Evolutionary conservation across 1,284 basidiomycete species (phyloP).

Genomic region (Mycosarcoma mackinlayi): DNA sequence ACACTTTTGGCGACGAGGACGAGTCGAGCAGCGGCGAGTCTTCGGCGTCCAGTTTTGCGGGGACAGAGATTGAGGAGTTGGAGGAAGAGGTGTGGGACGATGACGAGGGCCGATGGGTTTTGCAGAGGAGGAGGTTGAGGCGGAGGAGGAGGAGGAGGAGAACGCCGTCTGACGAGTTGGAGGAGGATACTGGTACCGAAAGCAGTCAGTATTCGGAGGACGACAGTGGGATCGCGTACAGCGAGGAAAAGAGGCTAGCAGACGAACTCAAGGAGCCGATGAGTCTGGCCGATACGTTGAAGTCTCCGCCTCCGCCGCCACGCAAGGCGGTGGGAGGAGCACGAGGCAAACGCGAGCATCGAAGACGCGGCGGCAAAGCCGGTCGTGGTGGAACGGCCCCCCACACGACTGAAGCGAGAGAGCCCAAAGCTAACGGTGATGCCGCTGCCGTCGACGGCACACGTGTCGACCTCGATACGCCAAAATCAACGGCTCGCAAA

Average conservation of each 20-base stretch:
- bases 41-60: slow-evolving; percentile 5
- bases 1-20: slow-evolving; percentile 1
- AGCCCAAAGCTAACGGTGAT: not conserved
- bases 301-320: slow-evolving; percentile 17
- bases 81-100: slow-evolving; percentile 42
- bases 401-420: not conserved
- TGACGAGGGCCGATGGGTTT: slow-evolving; percentile 33
- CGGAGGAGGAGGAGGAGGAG: slow-evolving; percentile 21
- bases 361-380: not conserved
- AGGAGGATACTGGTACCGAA: slow-evolving; percentile 10
- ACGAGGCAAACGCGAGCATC: not conserved
- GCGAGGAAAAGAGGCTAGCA: slow-evolving; percentile 21
- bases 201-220: slow-evolving; percentile 25
- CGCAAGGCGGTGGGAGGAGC: not conserved
- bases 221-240: slow-evolving; percentile 41
- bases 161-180: slow-evolving; percentile 17
- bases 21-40: slow-evolving; percentile 17
- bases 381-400: not conserved
- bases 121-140: slow-evolving; percentile 32
- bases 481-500: slow-evolving; percentile 1
- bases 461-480: not conserved
- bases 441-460: not conserved
- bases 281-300: slow-evolving; percentile 30
- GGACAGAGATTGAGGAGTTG: slow-evolving; percentile 27
- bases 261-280: slow-evolving; percentile 30